Conservation (phyloP, 768 basidiomycete species). For the Trametes sanguinea region DNA sequence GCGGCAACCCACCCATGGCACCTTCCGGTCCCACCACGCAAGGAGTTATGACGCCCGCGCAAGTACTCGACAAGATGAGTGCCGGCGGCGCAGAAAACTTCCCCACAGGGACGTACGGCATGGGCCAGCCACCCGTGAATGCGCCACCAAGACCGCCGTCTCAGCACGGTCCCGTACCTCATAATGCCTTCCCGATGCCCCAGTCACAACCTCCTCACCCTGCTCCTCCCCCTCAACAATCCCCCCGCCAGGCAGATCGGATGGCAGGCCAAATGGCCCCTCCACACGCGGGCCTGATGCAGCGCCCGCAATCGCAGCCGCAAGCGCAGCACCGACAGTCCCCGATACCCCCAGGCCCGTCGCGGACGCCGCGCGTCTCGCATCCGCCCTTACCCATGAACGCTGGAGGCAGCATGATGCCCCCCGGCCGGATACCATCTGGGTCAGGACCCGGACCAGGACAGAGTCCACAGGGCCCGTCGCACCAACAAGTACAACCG, state of each 20-base stretch:
- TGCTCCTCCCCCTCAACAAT: constrained; percentile 39
- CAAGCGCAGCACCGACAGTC: constrained; percentile 47
- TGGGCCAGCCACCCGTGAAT: constrained; percentile 7
- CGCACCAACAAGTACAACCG: constrained; percentile 24
- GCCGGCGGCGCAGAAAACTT: constrained; percentile 7
- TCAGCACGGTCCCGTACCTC: constrained; percentile 34
- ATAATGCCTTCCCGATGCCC: constrained; percentile 18
- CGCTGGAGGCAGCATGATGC: constrained; percentile 19
- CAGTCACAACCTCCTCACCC: constrained; percentile 29
- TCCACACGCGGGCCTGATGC: constrained; percentile 21
- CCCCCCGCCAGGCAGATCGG: constrained; percentile 46
- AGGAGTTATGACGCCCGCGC: constrained; percentile 62
- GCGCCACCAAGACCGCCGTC: constrained; percentile 20
- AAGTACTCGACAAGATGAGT: constrained; percentile 60
- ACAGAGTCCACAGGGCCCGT: constrained; percentile 17
- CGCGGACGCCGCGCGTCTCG: constrained; percentile 48
- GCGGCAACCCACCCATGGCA: constrained; percentile 33
- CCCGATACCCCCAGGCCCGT: constrained; percentile 41
- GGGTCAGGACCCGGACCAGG: constrained; percentile 2
- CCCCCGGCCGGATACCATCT: constrained; percentile 24
- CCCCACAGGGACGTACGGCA: constrained; percentile 8
- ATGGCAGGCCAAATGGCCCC: constrained; percentile 36
- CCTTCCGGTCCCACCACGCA: constrained; percentile 44
- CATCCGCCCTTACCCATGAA: constrained; percentile 39
- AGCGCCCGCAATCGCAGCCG: constrained; percentile 63